Conservation (phyloP, 768 basidiomycete genomes). For the Panus rudis region DNA sequence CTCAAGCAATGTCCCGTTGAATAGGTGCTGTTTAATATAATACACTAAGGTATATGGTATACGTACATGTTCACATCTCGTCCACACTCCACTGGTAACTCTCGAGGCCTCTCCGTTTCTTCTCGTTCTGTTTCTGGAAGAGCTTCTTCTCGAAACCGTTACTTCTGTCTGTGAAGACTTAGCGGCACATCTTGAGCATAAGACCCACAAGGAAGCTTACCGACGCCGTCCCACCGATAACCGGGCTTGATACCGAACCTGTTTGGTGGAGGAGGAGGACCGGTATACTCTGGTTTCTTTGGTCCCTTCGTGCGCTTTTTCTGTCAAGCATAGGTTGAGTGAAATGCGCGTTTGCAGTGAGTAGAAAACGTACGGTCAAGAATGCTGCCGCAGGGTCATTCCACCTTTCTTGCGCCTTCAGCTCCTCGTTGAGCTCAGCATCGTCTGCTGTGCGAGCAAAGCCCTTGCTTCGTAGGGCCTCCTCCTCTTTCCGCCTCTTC, state of each 20-base stretch:
- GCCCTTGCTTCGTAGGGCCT: slow-evolving; percentile 55
- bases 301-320: slow-evolving; percentile 73
- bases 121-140: slow-evolving; percentile 79
- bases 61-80: slow-evolving; percentile 92
- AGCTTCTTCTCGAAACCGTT: slow-evolving; percentile 93
- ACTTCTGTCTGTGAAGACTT: slow-evolving; percentile 56
- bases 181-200: slow-evolving; percentile 2
- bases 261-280: slow-evolving; percentile 88
- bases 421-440: slow-evolving; percentile 74
- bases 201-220: slow-evolving; percentile 35
- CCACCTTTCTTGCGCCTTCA: slow-evolving; percentile 80
- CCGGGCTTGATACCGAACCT: slow-evolving; percentile 94
- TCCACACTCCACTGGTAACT: slow-evolving; percentile 85
- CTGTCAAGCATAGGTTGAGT: slow-evolving; percentile 30
- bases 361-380: slow-evolving; percentile 56
- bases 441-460: slow-evolving; percentile 84
- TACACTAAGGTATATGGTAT: no score
- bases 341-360: not conserved
- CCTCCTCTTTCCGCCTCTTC: slow-evolving; percentile 53
- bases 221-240: slow-evolving; percentile 98
- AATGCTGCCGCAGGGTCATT: slow-evolving; percentile 98
- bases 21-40: no score
- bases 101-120: slow-evolving; percentile 60
- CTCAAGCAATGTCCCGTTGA: no score
- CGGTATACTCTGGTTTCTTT: slow-evolving; percentile 75